Evolutionary conservation across 2,329 filamentous ascomycete genomes (phyloP).

Genomic region (Akanthomyces muscarius): DNA sequence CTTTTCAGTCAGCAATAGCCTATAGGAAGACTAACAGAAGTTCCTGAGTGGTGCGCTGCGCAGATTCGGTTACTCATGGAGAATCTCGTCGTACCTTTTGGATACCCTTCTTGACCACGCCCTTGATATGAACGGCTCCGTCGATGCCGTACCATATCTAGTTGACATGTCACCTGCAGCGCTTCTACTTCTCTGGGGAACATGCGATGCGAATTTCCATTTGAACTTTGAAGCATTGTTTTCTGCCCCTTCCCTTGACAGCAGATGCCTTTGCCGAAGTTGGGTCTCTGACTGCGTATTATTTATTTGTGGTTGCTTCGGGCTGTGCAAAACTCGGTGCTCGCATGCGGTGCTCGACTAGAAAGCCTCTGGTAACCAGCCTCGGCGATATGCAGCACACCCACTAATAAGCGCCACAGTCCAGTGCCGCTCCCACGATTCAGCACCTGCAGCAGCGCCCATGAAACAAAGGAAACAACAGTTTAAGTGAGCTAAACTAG

Average conservation of each 20-base stretch:
- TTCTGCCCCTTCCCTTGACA: too few species aligned
- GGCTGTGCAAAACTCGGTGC: neutral
- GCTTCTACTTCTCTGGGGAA: neutral
- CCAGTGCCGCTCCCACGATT: neutral
- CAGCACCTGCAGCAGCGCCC: too few species aligned
- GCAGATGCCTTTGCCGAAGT: too few species aligned
- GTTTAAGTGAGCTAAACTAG: too few species aligned
- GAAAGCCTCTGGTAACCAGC: neutral
- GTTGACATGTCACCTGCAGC: neutral
- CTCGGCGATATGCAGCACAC: neutral
- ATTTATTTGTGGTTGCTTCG: neutral
- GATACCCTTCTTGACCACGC: neutral
- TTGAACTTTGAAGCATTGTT: too few species aligned
- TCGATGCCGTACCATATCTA: neutral
- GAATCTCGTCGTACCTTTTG: neutral
- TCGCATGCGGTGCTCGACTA: neutral
- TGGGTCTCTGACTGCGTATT: neutral
- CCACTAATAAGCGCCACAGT: neutral
- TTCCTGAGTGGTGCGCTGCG: neutral
- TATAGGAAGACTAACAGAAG: neutral
- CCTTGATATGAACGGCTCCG: neutral
- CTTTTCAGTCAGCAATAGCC: neutral
- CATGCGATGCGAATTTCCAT: neutral
- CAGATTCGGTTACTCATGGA: neutral
- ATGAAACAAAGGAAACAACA: too few species aligned